Evolutionary conservation across 441 rosid genomes (phyloP).

Genomic region (Raphanus hybrid): DNA sequence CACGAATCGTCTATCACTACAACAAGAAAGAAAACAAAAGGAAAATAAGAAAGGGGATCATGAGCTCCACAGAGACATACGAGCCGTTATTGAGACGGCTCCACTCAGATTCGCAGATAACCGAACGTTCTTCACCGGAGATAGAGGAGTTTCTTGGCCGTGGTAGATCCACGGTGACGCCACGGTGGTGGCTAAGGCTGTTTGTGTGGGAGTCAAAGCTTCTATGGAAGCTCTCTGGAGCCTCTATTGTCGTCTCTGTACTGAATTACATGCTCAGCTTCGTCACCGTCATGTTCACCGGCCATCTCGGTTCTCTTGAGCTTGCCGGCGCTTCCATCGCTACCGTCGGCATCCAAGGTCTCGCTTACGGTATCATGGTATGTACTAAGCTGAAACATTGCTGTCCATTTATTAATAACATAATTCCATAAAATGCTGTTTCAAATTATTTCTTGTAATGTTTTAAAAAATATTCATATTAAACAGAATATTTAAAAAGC

Average conservation of each 20-base stretch:
- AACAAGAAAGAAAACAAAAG: neutral
- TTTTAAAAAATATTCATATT: too few relatives aligned
- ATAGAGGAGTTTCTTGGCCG: slow-evolving; percentile 70
- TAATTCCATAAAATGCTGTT: neutral
- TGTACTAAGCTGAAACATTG: neutral
- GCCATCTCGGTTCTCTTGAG: slow-evolving; percentile 77
- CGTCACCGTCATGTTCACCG: slow-evolving; percentile 80
- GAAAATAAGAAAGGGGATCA: neutral
- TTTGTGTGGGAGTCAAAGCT: slow-evolving; percentile 82
- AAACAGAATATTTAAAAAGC: too few relatives aligned
- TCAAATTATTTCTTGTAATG: too few relatives aligned
- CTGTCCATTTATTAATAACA: neutral
- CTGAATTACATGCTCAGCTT: slow-evolving; percentile 88
- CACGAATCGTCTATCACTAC: neutral
- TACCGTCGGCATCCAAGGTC: slow-evolving; percentile 90
- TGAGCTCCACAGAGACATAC: slow-evolving; percentile 43
- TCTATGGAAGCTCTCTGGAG: slow-evolving; percentile 78
- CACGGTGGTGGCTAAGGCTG: slow-evolving; percentile 78
- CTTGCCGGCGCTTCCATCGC: slow-evolving; percentile 95
- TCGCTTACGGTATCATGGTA: slow-evolving; percentile 95
- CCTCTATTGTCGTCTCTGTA: slow-evolving; percentile 75
- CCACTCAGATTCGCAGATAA: slow-evolving; percentile 58
- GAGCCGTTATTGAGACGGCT: slow-evolving; percentile 59
- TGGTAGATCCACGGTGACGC: slow-evolving; percentile 39
- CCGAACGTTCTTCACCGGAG: slow-evolving; percentile 58